Percentiles rank a stretch among this genome's conserved stretches.
Conservation (phyloP, 2,329 filamentous ascomycete genomes). For the Atkinsonella texensis region DNA sequence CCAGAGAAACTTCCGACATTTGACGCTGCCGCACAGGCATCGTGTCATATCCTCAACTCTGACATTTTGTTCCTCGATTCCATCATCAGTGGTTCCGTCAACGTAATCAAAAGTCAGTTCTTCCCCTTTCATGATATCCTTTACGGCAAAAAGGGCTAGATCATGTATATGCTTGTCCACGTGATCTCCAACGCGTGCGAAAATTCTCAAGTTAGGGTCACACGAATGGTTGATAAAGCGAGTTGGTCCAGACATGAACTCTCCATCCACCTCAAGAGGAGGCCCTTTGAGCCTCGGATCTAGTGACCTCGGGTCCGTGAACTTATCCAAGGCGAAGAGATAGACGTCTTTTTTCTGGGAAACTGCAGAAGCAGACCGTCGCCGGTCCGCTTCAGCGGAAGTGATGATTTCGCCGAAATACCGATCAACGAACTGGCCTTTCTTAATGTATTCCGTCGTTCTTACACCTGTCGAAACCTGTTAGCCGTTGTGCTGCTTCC, state of each 20-base stretch:
- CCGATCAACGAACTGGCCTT: constrained; percentile 68
- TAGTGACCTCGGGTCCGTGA: constrained; percentile 44
- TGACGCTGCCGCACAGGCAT: constrained; percentile 51
- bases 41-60: constrained; percentile 39
- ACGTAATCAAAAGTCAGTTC: constrained; percentile 76
- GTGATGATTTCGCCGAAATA: constrained; percentile 66
- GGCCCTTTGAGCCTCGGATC: constrained; percentile 44
- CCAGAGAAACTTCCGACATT: constrained; percentile 62
- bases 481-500: background rate
- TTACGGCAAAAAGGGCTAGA: constrained; percentile 61
- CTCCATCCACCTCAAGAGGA: constrained; percentile 54
- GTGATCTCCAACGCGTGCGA: constrained; percentile 67
- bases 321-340: constrained; percentile 74
- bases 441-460: constrained; percentile 49
- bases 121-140: constrained; percentile 50
- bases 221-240: constrained; percentile 79
- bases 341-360: constrained; percentile 62
- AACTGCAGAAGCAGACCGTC: constrained; percentile 44
- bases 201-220: constrained; percentile 67
- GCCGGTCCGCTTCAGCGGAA: constrained; percentile 48
- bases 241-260: constrained; percentile 66
- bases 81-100: constrained; percentile 44
- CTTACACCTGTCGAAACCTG: constrained; percentile 40
- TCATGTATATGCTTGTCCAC: constrained; percentile 65
- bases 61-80: constrained; percentile 29